Percentiles rank a stretch among this genome's conserved stretches.
Conservation (phyloP, 306 rosid genomes). For the Sindora glabra region DNA sequence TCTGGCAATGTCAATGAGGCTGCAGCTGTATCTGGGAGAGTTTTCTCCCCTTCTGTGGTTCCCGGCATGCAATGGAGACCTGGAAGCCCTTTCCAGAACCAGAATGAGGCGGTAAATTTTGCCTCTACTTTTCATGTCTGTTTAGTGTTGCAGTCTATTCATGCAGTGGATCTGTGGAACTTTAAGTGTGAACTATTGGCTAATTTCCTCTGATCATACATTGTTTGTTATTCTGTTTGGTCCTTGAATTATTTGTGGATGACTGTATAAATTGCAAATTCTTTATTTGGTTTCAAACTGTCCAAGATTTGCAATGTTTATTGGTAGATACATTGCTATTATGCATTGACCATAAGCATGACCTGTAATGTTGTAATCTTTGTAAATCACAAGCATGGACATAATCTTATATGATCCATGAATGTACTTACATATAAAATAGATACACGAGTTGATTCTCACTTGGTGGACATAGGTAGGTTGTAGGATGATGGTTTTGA, state of each 20-base stretch:
- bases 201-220: background rate
- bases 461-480: too few species aligned
- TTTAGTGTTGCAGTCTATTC: conserved; percentile 8
- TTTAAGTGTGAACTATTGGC: background rate
- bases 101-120: conserved; percentile 57
- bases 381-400: too few species aligned
- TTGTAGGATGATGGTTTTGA: too few species aligned
- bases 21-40: conserved; percentile 60
- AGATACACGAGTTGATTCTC: too few species aligned
- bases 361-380: conserved; percentile 4
- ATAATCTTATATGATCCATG: too few species aligned
- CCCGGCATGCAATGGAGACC: conserved; percentile 97
- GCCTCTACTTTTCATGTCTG: background rate
- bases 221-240: background rate
- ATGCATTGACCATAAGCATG: background rate
- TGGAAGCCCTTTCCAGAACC: conserved; percentile 80
- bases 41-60: conserved; percentile 72
- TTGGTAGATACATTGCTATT: too few species aligned
- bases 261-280: background rate
- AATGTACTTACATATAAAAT: too few species aligned
- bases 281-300: background rate
- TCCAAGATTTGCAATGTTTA: background rate
- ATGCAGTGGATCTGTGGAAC: background rate
- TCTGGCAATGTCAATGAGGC: conserved; percentile 56
- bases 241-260: conserved; percentile 2